A percentile compares a stretch with the other conserved stretches of the same genome.
phyloP scores from a whole-genome alignment of 371 early-diverging fungal species.

The Mucor racemosus region DNA sequence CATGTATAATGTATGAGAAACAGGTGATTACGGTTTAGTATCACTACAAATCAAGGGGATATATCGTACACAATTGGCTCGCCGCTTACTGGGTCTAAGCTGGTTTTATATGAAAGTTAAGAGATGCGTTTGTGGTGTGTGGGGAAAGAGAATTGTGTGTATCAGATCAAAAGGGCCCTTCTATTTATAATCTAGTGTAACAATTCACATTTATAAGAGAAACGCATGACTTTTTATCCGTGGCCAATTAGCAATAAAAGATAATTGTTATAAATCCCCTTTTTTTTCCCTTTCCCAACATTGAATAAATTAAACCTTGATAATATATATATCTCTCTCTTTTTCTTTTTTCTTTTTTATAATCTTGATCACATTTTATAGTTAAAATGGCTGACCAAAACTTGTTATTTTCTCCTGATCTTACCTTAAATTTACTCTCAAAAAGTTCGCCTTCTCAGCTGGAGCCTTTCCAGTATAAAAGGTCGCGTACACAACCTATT shows the following conservation, averaged over 20 bases:
- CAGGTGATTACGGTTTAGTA: neutral
- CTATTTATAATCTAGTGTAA: constrained; percentile 6
- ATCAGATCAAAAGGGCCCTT: neutral
- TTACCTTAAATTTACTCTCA: constrained; percentile 27
- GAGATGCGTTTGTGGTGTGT: neutral
- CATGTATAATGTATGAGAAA: neutral
- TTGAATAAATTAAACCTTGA: neutral
- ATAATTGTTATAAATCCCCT: neutral
- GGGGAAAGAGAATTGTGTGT: neutral
- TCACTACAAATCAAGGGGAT: neutral
- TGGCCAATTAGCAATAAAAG: constrained; percentile 14
- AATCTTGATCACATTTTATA: neutral
- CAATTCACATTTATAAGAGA: neutral
- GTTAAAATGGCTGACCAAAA: constrained; percentile 22
- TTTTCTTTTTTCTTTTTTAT: constrained; percentile 15
- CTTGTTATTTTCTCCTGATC: constrained; percentile 21
- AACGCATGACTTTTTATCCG: constrained; percentile 27
- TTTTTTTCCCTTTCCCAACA: constrained; percentile 14
- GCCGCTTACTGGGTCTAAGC: neutral
- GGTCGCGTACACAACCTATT: constrained; percentile 31
- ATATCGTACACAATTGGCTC: neutral
- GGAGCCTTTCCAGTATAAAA: constrained; percentile 25
- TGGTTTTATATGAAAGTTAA: neutral
- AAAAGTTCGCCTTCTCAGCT: constrained; percentile 41
- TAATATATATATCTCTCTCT: constrained; percentile 13